phyloP scores from a whole-genome alignment of 306 rosid genomes.

The Echinosophora koreensis region DNA sequence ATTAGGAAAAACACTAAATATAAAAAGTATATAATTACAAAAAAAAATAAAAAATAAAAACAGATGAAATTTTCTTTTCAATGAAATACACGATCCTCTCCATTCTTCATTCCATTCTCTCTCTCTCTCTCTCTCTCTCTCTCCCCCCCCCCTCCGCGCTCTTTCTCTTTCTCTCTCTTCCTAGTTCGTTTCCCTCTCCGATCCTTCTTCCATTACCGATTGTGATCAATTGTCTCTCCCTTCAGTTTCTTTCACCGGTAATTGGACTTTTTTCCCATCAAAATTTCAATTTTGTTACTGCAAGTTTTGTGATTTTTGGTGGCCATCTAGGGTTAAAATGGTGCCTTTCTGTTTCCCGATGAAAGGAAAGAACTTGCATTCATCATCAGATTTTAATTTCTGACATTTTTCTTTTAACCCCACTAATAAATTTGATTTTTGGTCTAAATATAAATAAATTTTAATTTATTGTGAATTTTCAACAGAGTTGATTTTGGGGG shows the following conservation, averaged over 20 bases:
- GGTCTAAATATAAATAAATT: neutral
- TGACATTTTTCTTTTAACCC: conserved; percentile 12
- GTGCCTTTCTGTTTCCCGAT: conserved; percentile 30
- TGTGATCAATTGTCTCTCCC: conserved; percentile 50
- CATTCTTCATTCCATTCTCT: conserved; percentile 52
- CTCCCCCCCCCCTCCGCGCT: conserved; percentile 32
- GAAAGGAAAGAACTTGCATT: conserved; percentile 54
- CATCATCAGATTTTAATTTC: conserved; percentile 42
- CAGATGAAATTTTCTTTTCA: conserved; percentile 48
- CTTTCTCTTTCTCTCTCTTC: conserved; percentile 50
- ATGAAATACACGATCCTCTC: conserved; percentile 55
- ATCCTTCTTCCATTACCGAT: conserved; percentile 52
- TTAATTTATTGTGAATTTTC: conserved; percentile 34
- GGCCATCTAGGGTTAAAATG: conserved; percentile 48
- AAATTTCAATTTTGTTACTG: neutral
- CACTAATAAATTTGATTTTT: conserved; percentile 16
- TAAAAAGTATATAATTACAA: neutral
- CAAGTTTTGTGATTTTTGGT: conserved; percentile 44
- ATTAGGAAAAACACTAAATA: neutral
- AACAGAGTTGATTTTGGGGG: conserved; percentile 48
- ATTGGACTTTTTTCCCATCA: conserved; percentile 8
- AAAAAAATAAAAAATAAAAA: neutral
- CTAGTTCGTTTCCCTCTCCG: conserved; percentile 23
- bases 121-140: conserved; percentile 52
- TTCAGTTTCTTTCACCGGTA: conserved; percentile 42